Evolutionary conservation across 768 basidiomycete genomes (phyloP).

Genomic region (Xanthoconium stramineum): DNA sequence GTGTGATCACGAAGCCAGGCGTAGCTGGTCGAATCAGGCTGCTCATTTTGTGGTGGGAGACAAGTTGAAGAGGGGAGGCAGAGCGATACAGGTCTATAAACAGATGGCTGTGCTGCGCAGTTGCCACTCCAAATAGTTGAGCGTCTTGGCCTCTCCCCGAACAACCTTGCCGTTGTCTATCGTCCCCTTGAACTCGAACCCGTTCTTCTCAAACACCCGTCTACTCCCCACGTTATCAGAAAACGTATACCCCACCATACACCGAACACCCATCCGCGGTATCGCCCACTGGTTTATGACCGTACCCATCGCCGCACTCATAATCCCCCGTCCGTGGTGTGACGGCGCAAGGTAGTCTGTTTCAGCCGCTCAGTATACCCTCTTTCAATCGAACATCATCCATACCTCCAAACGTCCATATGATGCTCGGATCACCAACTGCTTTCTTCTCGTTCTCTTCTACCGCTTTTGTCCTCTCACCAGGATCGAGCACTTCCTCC

Average conservation of each 20-base stretch:
- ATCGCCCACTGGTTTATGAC: slow-evolving; percentile 59
- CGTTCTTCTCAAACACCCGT: slow-evolving; percentile 66
- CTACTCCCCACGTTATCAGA: slow-evolving; percentile 57
- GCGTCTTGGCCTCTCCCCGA: slow-evolving; percentile 35
- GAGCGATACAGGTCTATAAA: neutral
- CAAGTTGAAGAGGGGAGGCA: neutral
- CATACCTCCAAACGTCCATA: slow-evolving; percentile 64
- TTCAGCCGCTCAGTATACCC: neutral
- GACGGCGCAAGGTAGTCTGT: slow-evolving; percentile 60
- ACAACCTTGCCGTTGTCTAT: slow-evolving; percentile 38
- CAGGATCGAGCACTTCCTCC: slow-evolving; percentile 34
- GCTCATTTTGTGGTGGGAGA: slow-evolving; percentile 42
- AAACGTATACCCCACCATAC: slow-evolving; percentile 44
- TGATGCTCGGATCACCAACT: slow-evolving; percentile 51
- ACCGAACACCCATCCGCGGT: slow-evolving; percentile 57
- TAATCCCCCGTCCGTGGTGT: slow-evolving; percentile 68
- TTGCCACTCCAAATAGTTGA: slow-evolving; percentile 38
- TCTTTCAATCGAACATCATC: neutral
- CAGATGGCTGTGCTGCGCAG: slow-evolving; percentile 16
- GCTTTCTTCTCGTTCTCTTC: slow-evolving; percentile 40
- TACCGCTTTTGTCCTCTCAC: slow-evolving; percentile 33
- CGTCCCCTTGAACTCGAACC: slow-evolving; percentile 43
- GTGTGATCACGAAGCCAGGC: slow-evolving; percentile 82
- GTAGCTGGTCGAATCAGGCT: slow-evolving; percentile 77
- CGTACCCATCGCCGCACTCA: slow-evolving; percentile 59